These are phyloP conservation scores for Saturnispora saitoi DNA, from an alignment of 805 yeast species.

Conservation along the genomic window DNA sequence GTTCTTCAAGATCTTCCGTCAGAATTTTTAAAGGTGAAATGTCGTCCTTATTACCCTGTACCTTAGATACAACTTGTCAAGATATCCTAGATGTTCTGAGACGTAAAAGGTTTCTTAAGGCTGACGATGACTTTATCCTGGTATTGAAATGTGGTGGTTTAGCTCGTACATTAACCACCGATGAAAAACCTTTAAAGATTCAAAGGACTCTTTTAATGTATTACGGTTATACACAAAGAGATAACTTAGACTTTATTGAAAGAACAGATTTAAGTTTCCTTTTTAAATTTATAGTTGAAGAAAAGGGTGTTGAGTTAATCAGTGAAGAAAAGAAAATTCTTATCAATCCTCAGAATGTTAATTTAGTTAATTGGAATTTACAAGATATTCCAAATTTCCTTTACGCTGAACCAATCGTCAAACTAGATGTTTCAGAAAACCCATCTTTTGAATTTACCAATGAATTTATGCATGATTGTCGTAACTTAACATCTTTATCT, in stretches of 20 bases:
- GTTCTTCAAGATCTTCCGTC: slow-evolving; percentile 32
- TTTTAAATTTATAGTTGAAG: slow-evolving; percentile 75
- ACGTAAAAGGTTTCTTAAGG: slow-evolving; percentile 66
- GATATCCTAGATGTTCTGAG: slow-evolving; percentile 66
- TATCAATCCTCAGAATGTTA: slow-evolving; percentile 63
- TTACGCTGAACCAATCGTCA: slow-evolving; percentile 73
- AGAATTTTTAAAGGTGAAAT: slow-evolving; percentile 79
- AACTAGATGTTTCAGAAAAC: slow-evolving; percentile 75
- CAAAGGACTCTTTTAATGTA: slow-evolving; percentile 65
- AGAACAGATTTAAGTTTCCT: slow-evolving; percentile 76
- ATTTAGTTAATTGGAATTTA: slow-evolving; percentile 62
- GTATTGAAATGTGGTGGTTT: slow-evolving; percentile 69
- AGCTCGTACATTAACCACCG: slow-evolving; percentile 60
- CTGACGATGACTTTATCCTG: slow-evolving; percentile 65
- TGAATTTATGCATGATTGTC: slow-evolving; percentile 77
- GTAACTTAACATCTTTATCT: slow-evolving; percentile 55
- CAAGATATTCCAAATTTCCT: slow-evolving; percentile 80
- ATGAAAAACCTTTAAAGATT: slow-evolving; percentile 68
- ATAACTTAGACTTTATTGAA: slow-evolving; percentile 68
- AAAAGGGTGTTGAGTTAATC: slow-evolving; percentile 40
- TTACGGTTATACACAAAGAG: slow-evolving; percentile 75
- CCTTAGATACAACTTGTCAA: slow-evolving; percentile 66
- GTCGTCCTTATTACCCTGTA: slow-evolving; percentile 69
- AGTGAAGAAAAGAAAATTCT: slow-evolving; percentile 29
- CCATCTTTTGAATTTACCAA: slow-evolving; percentile 78